Conservation (phyloP, 768 basidiomycete genomes). For the Trametes elegans region DNA sequence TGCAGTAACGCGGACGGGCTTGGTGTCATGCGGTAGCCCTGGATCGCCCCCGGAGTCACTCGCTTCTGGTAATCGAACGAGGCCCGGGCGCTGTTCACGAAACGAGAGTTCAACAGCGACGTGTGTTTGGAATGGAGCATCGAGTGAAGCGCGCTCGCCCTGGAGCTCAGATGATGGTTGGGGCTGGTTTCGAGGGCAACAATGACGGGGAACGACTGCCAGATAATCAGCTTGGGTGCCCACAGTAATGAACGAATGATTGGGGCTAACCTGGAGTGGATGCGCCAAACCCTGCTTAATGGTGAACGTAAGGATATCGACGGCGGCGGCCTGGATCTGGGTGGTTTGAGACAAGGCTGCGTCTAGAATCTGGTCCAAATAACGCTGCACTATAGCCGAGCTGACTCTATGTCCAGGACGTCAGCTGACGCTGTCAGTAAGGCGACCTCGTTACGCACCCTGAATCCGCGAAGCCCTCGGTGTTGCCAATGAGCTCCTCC, state of each 20-base stretch:
- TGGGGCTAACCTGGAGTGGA: slow-evolving; percentile 73
- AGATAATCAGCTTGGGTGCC: background rate
- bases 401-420: slow-evolving; percentile 61
- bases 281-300: slow-evolving; percentile 95
- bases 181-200: slow-evolving; percentile 91
- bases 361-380: slow-evolving; percentile 75
- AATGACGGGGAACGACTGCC: slow-evolving; percentile 85
- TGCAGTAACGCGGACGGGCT: slow-evolving; percentile 74
- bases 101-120: slow-evolving; percentile 84
- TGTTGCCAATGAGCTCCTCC: slow-evolving; percentile 93
- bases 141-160: slow-evolving; percentile 79
- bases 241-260: background rate
- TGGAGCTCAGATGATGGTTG: slow-evolving; percentile 53
- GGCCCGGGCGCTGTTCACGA: slow-evolving; percentile 71
- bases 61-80: slow-evolving; percentile 84
- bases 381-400: slow-evolving; percentile 93
- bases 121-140: slow-evolving; percentile 87
- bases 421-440: background rate
- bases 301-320: slow-evolving; percentile 90
- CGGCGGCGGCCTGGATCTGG: slow-evolving; percentile 76
- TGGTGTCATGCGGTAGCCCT: slow-evolving; percentile 68
- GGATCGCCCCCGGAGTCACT: slow-evolving; percentile 43
- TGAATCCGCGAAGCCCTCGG: slow-evolving; percentile 94
- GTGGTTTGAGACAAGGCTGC: slow-evolving; percentile 72
- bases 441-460: slow-evolving; percentile 54